These are phyloP conservation scores for Sambucus nigra DNA, from an alignment of 129 eudicot genomes.

Conservation along the genomic window DNA sequence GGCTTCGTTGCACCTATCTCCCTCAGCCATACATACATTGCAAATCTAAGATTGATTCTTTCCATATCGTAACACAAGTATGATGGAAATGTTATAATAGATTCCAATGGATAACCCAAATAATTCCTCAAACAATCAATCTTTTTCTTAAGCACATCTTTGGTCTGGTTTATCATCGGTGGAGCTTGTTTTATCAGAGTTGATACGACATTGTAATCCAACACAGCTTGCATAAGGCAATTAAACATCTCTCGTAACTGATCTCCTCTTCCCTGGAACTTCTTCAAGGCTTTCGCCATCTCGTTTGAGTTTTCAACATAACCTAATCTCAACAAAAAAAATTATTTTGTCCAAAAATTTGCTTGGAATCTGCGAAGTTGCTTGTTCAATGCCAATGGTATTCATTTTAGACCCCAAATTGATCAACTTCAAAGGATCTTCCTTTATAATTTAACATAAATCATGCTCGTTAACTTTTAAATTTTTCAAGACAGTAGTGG, in stretches of 20 bases:
- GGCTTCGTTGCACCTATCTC: constrained; percentile 58
- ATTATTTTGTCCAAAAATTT: constrained; percentile 35
- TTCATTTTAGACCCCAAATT: constrained; percentile 35
- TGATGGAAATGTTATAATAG: constrained; percentile 63
- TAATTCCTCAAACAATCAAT: constrained; percentile 36
- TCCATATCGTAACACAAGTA: constrained; percentile 62
- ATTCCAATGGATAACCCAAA: constrained; percentile 54
- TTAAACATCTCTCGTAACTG: constrained; percentile 69
- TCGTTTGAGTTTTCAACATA: constrained; percentile 67
- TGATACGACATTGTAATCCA: constrained; percentile 48
- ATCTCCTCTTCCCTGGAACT: constrained; percentile 77
- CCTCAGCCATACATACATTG: constrained; percentile 61
- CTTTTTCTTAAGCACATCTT: constrained; percentile 51
- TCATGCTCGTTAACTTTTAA: constrained; percentile 27
- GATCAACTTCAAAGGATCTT: constrained; percentile 42
- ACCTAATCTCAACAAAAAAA: constrained; percentile 56
- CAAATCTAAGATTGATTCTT: constrained; percentile 45
- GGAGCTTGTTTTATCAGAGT: constrained; percentile 60
- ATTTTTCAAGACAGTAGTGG: constrained; percentile 35
- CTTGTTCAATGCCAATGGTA: constrained; percentile 4
- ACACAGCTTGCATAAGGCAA: constrained; percentile 64
- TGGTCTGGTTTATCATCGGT: constrained; percentile 46
- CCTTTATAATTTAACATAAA: constrained; percentile 34
- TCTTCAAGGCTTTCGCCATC: constrained; percentile 51
- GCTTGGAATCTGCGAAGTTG: constrained; percentile 26